These are phyloP conservation scores for Pisolithus thermaeus DNA, from an alignment of 1,284 basidiomycete genomes.

Conservation along the genomic window DNA sequence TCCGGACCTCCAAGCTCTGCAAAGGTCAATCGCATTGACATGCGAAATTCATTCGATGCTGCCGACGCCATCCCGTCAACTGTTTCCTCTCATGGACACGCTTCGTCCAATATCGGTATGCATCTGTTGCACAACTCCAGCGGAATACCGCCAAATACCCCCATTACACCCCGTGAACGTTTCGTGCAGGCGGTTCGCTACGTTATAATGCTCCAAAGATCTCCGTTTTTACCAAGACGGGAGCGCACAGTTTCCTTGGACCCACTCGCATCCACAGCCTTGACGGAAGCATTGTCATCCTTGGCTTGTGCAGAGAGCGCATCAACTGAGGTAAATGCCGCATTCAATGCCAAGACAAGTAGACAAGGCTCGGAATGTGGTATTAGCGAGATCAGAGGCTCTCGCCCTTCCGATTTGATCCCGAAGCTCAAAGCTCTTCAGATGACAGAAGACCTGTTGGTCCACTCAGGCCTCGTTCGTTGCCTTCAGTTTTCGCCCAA, in stretches of 20 bases:
- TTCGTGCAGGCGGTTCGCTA: conserved; percentile 32
- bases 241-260: conserved; percentile 29
- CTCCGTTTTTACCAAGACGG: conserved; percentile 13
- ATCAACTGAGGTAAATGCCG: not conserved
- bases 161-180: conserved; percentile 16
- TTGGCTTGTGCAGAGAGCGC: not conserved
- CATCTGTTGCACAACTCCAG: not conserved
- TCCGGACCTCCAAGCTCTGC: not conserved
- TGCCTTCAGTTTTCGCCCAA: conserved; percentile 46
- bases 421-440: conserved; percentile 34
- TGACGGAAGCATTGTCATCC: not conserved
- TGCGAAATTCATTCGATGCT: not conserved
- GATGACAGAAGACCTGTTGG: conserved; percentile 35
- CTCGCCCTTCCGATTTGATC: conserved; percentile 34
- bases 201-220: conserved; percentile 33
- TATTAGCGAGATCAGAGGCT: conserved; percentile 24
- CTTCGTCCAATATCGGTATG: not conserved
- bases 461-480: conserved; percentile 41
- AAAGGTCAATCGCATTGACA: not conserved
- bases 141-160: not conserved
- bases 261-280: not conserved
- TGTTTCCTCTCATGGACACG: not conserved
- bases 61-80: not conserved
- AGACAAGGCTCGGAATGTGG: not conserved
- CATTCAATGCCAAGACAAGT: not conserved